Percentiles rank a stretch among this genome's conserved stretches.
Evolutionary conservation across 345 rosid genomes (phyloP).

Genomic region (Ceriops zippeliana): DNA sequence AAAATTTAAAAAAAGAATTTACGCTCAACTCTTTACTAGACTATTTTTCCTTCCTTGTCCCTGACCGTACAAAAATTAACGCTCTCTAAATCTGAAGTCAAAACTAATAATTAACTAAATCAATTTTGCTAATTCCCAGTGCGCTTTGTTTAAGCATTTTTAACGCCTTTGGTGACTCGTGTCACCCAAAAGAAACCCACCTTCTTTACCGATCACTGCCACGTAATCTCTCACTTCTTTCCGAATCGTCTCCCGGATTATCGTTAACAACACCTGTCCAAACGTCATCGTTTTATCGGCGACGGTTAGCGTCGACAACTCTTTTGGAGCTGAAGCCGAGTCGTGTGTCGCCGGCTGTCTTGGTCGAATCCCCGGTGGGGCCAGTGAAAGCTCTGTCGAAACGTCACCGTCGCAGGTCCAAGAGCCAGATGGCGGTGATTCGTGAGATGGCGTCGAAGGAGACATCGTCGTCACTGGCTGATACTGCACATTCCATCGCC

Average conservation of each 20-base stretch:
- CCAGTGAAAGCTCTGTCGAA: conserved; percentile 18
- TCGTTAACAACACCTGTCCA: conserved; percentile 4
- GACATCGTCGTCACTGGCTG: neutral
- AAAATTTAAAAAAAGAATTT: neutral
- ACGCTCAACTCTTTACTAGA: neutral
- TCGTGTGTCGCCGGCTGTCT: neutral
- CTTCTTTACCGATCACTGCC: neutral
- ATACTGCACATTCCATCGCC: neutral
- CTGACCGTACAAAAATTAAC: neutral
- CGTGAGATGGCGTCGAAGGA: too few relatives aligned
- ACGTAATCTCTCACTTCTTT: conserved; percentile 22
- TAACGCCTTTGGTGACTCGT: too few relatives aligned
- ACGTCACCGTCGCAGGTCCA: neutral
- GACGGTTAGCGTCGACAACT: neutral
- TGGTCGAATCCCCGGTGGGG: neutral
- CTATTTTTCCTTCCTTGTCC: neutral
- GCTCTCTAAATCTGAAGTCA: too few relatives aligned
- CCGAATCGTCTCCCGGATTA: conserved; percentile 17
- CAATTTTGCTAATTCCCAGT: too few relatives aligned
- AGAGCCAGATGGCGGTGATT: neutral
- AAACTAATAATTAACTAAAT: too few relatives aligned
- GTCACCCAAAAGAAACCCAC: neutral
- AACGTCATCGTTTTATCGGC: conserved; percentile 8
- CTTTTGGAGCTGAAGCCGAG: neutral
- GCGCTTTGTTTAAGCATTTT: too few relatives aligned